phyloP scores from a whole-genome alignment of 73 alveolate species.

The Paramecium sonneborni region DNA sequence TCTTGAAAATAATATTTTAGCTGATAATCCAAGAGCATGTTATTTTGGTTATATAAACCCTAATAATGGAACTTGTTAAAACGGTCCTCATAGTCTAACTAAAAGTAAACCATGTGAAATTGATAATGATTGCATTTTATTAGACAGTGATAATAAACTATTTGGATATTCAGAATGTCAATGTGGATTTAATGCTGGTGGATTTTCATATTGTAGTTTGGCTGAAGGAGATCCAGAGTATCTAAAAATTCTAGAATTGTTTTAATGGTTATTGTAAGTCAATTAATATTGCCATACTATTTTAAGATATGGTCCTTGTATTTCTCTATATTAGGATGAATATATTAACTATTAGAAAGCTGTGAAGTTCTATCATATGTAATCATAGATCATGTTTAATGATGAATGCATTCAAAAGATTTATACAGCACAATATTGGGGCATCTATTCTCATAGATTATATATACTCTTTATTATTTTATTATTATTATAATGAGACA shows the following conservation, averaged over 20 bases:
- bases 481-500: neutral
- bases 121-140: conserved; percentile 50
- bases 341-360: conserved; percentile 35
- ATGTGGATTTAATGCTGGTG: conserved; percentile 69
- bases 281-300: conserved; percentile 63
- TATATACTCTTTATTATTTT: neutral
- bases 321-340: conserved; percentile 51
- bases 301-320: conserved; percentile 61
- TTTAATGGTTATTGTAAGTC: conserved; percentile 48
- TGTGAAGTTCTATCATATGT: conserved; percentile 29
- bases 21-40: conserved; percentile 61
- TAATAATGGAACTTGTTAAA: conserved; percentile 21
- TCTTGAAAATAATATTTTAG: conserved; percentile 14
- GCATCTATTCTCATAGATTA: neutral
- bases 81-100: conserved; percentile 55
- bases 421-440: conserved; percentile 42
- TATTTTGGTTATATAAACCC: conserved; percentile 49
- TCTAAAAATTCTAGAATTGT: neutral
- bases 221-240: conserved; percentile 66
- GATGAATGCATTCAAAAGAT: conserved; percentile 51
- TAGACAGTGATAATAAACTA: neutral
- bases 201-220: conserved; percentile 67
- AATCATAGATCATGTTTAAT: conserved; percentile 44
- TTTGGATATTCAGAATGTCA: conserved; percentile 58
- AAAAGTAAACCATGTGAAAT: conserved; percentile 57